Evolutionary conservation across 179 eudicot genomes (phyloP).

Genomic region (Carnegiea gigantea): DNA sequence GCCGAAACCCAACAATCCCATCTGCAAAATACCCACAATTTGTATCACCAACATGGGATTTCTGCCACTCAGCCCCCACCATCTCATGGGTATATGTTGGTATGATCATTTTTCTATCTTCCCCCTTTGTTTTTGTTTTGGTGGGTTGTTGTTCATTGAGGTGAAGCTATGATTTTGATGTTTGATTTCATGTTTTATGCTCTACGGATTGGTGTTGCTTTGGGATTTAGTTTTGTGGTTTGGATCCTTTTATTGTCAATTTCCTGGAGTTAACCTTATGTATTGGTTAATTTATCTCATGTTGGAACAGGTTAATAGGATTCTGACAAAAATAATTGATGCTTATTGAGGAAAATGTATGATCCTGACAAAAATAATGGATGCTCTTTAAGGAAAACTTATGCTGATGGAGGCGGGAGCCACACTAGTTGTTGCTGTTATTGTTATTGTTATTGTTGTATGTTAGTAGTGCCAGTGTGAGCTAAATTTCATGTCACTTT

Average conservation of each 20-base stretch:
- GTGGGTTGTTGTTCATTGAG: not conserved
- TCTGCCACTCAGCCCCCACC: constrained; percentile 16
- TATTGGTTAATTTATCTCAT: not conserved
- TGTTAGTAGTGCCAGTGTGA: not conserved
- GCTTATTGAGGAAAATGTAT: not conserved
- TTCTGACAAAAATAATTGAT: not conserved
- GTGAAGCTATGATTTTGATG: not conserved
- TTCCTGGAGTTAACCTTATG: not conserved
- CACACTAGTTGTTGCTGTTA: not conserved
- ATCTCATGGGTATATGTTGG: constrained; percentile 22
- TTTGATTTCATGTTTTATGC: not conserved
- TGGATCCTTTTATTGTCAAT: not conserved
- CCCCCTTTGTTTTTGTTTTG: not conserved
- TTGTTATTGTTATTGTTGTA: not conserved
- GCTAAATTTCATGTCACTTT: not conserved
- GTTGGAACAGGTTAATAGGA: not conserved
- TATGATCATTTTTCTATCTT: constrained; percentile 1
- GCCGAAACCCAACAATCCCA: constrained; percentile 32
- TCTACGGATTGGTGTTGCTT: not conserved
- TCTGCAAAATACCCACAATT: constrained; percentile 14
- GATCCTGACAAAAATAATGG: too few relatives aligned
- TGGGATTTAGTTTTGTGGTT: not conserved
- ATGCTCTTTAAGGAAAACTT: too few relatives aligned
- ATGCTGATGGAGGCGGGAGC: not conserved
- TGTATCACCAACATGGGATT: constrained; percentile 27